Conservation (phyloP, 257 asterid genomes). For the Marsdenia floribunda region DNA sequence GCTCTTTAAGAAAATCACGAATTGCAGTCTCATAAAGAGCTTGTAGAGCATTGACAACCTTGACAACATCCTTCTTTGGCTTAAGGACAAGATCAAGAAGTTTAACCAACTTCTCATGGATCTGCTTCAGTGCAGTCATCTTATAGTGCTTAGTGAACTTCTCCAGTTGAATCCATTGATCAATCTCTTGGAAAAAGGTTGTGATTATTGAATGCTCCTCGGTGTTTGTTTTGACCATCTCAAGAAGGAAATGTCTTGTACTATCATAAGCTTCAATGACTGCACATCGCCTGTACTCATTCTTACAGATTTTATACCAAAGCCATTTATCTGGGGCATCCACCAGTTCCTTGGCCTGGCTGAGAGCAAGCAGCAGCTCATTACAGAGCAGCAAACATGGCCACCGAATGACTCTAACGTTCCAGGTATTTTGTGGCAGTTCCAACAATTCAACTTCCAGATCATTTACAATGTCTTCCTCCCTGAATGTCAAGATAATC, state of each 20-base stretch:
- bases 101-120: conserved; percentile 70
- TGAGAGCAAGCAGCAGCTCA: conserved; percentile 86
- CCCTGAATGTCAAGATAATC: conserved; percentile 76
- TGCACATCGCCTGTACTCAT: conserved; percentile 91
- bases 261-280: conserved; percentile 88
- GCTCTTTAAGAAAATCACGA: conserved; percentile 77
- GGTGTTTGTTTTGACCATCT: conserved; percentile 60
- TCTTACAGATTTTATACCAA: conserved; percentile 84
- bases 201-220: conserved; percentile 84
- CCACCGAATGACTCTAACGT: conserved; percentile 92
- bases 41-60: conserved; percentile 90
- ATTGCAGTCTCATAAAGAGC: conserved; percentile 92
- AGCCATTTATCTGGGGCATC: conserved; percentile 99
- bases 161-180: conserved; percentile 71
- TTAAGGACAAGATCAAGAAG: conserved; percentile 65
- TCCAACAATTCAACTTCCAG: conserved; percentile 92
- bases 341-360: conserved; percentile 91
- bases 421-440: conserved; percentile 92
- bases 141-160: conserved; percentile 76
- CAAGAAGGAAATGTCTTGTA: conserved; percentile 62
- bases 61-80: conserved; percentile 58
- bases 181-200: conserved; percentile 80
- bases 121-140: conserved; percentile 54
- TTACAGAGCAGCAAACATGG: conserved; percentile 95
- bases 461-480: conserved; percentile 87